Conservation (phyloP, 495 filamentous ascomycete species). For the Xeromyces bisporus region DNA sequence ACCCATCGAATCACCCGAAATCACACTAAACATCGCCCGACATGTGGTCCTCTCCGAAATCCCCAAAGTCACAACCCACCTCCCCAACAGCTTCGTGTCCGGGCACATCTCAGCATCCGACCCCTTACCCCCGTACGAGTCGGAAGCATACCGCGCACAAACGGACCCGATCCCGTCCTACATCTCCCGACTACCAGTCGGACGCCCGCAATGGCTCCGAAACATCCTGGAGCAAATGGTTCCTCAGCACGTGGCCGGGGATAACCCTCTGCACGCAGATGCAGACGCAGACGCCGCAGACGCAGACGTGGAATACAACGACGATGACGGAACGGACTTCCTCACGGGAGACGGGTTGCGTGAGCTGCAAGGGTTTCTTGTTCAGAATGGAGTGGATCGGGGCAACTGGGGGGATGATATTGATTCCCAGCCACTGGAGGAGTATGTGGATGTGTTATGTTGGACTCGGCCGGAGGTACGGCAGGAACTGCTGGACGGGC, state of each 20-base stretch:
- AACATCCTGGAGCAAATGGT: conserved; percentile 22
- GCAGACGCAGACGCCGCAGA: conserved; percentile 1
- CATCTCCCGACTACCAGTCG: conserved; percentile 14
- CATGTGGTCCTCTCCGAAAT: conserved; percentile 65
- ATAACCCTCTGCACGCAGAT: too few relatives aligned
- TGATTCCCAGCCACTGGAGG: conserved; percentile 19
- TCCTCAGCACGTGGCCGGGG: too few relatives aligned
- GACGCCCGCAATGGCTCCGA: conserved; percentile 25
- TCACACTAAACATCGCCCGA: conserved; percentile 52
- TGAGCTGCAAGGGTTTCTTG: conserved; percentile 19
- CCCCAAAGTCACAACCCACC: conserved; percentile 31
- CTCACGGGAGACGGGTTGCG: conserved; percentile 20
- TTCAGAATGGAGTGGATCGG: conserved; percentile 26
- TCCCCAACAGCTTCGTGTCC: conserved; percentile 24
- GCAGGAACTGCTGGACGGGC: conserved; percentile 15
- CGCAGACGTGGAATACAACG: conserved; percentile 5
- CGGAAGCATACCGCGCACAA: conserved; percentile 25
- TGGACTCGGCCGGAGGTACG: conserved; percentile 14
- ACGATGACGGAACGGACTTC: conserved; percentile 11
- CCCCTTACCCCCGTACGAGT: conserved; percentile 28
- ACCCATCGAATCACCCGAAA: conserved; percentile 26
- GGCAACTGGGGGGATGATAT: conserved; percentile 28
- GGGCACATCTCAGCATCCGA: conserved; percentile 28
- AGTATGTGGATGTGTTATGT: conserved; percentile 22
- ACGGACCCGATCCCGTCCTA: conserved; percentile 23